Base-by-base conservation (phyloP, 23 red algal species). In the Gracilaria gracilis region DNA sequence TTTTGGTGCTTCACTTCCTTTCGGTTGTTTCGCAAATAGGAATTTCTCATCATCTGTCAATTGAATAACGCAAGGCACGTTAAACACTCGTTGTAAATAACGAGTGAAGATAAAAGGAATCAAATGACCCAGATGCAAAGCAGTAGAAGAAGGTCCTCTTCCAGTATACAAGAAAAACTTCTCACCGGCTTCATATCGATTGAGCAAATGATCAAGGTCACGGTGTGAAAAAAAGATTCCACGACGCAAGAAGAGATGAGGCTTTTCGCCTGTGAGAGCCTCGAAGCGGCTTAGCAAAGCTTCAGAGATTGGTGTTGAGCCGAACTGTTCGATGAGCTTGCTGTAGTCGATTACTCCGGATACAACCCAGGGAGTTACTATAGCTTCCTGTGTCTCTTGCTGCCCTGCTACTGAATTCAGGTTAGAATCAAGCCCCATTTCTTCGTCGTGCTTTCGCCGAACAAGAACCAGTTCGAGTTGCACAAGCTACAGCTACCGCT, bases 11-110 rank as follows among this genome's bases (percentile, higher is more conserved):
- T 89, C 69, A 42, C 72, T 69, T 37, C 85, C 87, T 55, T 81
- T 85, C 12, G 66, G 53, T 8, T 95, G 87, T 78, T 98, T 95
- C 35, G 96, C 88, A 62, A 98, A 98, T 29, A 98, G 93, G 74
- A 98, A 98, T 85, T 98, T 98, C 93, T 98, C 96, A 40, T 98
- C 96, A 80, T 98, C 93, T 31, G 96, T 98, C 16, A 98, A 42
- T 74, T 98, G 96, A 86, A 98, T 98, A 61, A 98, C 96, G 34
- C 81, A 77, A 21, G 93, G 89, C 23, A 86, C 93, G 29, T 93
- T 58, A 55, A 98, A 98, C 2, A 85, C 96, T 25, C 77, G 44
- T 87, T 98, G 96, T 61, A 98, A 84, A 77, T 98, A 98, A 48
- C 73, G 49, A 24, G 96, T 98, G 57, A 98, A 98, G 21, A 95